Evolutionary conservation across 2,329 filamentous ascomycete genomes (phyloP).

Genomic region (Scedosporium minutisporum): DNA sequence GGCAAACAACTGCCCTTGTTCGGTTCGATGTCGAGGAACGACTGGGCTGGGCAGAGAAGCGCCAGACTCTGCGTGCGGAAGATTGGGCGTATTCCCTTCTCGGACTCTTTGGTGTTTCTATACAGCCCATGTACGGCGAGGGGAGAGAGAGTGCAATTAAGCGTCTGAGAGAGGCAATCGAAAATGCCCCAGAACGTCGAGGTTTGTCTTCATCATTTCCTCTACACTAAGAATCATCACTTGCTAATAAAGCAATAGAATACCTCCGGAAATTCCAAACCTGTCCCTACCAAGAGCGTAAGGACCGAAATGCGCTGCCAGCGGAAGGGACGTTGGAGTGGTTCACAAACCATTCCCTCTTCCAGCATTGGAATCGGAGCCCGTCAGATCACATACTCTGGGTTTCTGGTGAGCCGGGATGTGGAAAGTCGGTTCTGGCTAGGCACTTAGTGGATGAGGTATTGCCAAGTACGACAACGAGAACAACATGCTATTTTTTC

Average conservation of each 20-base stretch:
- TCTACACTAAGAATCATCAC: no score
- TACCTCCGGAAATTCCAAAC: neutral
- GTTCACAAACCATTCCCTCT: conserved; percentile 12
- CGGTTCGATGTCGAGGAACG: no score
- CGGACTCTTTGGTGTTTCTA: no score
- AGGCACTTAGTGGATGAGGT: conserved; percentile 23
- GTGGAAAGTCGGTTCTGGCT: conserved; percentile 32
- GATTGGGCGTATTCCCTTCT: no score
- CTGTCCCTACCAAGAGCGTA: conserved; percentile 15
- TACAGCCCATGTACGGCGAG: no score
- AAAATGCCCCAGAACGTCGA: no score
- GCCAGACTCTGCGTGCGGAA: no score
- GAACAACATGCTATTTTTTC: conserved; percentile 30
- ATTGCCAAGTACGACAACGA: conserved; percentile 11
- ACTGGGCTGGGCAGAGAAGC: no score
- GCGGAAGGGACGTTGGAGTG: conserved; percentile 13
- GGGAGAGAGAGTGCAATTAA: no score
- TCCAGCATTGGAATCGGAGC: conserved; percentile 12
- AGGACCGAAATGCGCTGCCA: conserved; percentile 21
- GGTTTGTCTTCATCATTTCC: no score
- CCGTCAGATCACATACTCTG: conserved; percentile 14
- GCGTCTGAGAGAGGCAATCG: no score
- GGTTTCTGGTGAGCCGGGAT: conserved; percentile 32
- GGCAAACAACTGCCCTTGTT: no score
- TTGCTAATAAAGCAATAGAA: neutral